Base-by-base conservation (phyloP, 169 alveolate genomes). In the Plasmodium inui region DNA sequence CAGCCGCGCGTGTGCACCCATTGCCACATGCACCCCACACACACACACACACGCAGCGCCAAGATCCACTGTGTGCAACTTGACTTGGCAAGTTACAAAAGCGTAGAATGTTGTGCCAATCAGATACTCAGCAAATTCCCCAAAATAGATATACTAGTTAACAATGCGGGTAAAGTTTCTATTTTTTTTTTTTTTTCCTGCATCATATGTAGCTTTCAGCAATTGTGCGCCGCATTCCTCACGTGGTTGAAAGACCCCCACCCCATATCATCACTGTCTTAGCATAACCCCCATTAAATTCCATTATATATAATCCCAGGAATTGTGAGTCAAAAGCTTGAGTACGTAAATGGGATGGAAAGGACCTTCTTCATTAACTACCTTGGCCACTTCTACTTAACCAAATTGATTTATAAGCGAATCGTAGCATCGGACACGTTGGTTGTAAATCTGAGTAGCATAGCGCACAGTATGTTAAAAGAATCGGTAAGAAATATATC, bases 321-420 rank as follows among this genome's bases (percentile, higher is more conserved):
- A 61, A 37, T 80, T 61, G 32, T 88, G 89, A 88, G 53, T 22
- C 39, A 41, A 79, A 76, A 61, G 5, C 76, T 78, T 39, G 90
- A 88, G 50, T 88, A 88, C 82, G 71, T 79, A 28, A 79, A 88
- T 79, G 82, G 83, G 2, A 8, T 88, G 14, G 94, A 88, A 79
- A 34, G 71, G 46, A 34, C 82, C 26, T 88, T 88, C 78, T 88
- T 88, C 50, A 22, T 88, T 79, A 88, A 88, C 90, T 88, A 88
- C 41, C 72, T 57, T n/a, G 94, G 94, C 32, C 94, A 88, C 57
- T 88, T 88, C 82, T 88, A 88, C 72, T 39, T 88, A 61, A 88
- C 72, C 28, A 57, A 88, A 3, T 80, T 88, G 37, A 19, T 88
- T 37, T 71, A 88, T 28, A 67, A 88, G 28, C 71, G 88, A 22